Percentiles rank a stretch among this genome's conserved stretches.
phyloP scores from a whole-genome alignment of 805 yeast species.

The Wickerhamiella cacticola region DNA sequence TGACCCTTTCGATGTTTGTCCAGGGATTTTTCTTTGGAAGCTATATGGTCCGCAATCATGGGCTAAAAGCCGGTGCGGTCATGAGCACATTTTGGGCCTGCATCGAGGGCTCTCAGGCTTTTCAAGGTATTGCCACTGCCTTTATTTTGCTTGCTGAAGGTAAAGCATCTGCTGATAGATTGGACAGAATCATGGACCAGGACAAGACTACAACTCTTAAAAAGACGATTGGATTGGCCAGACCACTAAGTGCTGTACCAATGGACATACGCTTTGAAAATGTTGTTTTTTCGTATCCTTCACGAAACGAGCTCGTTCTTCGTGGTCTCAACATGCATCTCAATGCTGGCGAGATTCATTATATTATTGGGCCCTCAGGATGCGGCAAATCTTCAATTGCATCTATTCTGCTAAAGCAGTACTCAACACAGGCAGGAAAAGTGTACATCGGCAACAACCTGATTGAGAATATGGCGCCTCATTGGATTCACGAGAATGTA shows the following conservation, averaged over 20 bases:
- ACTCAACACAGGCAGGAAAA: conserved; percentile 40
- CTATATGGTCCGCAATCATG: conserved; percentile 42
- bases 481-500: conserved; percentile 50
- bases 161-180: conserved; percentile 46
- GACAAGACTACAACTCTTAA: conserved; percentile 14
- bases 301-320: conserved; percentile 42
- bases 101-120: conserved; percentile 50
- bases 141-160: conserved; percentile 59
- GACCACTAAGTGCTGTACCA: conserved; percentile 13
- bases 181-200: conserved; percentile 32
- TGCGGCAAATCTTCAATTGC: conserved; percentile 84
- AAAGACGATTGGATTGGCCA: conserved; percentile 21
- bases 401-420: conserved; percentile 48
- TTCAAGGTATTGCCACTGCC: conserved; percentile 45
- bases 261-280: conserved; percentile 14
- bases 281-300: conserved; percentile 45
- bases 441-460: conserved; percentile 46
- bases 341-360: conserved; percentile 39
- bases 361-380: conserved; percentile 78
- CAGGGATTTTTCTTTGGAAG: conserved; percentile 92
- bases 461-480: conserved; percentile 33
- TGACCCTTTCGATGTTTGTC: conserved; percentile 65
- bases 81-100: conserved; percentile 79
- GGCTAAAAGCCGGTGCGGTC: conserved; percentile 47
- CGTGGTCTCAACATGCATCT: conserved; percentile 38